phyloP scores from a whole-genome alignment of 192 early-diverging fungal genomes.

The Backusella liffmaniae region DNA sequence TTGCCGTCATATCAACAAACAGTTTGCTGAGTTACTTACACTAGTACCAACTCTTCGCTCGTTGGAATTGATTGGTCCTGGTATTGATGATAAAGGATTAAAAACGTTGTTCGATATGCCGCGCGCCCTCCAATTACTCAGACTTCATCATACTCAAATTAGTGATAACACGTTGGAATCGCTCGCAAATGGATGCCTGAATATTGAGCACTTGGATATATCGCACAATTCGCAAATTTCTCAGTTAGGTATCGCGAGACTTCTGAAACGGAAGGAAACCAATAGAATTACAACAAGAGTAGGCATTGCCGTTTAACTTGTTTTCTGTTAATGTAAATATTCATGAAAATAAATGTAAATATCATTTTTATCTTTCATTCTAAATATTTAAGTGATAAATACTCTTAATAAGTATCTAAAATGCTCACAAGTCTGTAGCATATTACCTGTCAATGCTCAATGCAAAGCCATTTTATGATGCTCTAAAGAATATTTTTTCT shows the following conservation, averaged over 20 bases:
- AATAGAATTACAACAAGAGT: conserved; percentile 2
- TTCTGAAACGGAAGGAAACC: background rate
- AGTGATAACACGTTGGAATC: background rate
- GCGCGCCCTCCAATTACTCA: background rate
- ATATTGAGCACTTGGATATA: background rate
- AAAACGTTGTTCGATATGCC: background rate
- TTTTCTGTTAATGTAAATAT: background rate
- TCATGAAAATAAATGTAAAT: background rate
- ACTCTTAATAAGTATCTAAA: too few species aligned
- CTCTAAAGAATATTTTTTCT: too few species aligned
- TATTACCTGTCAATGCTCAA: too few species aligned
- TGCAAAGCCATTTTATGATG: too few species aligned
- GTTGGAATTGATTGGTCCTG: background rate
- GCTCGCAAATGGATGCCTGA: background rate
- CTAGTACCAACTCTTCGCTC: background rate
- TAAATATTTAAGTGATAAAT: too few species aligned
- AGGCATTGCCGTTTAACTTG: background rate
- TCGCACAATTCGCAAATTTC: background rate
- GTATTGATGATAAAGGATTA: background rate
- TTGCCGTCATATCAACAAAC: background rate
- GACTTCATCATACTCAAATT: conserved; percentile 3
- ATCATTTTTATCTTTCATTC: too few species aligned
- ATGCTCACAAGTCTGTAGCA: background rate
- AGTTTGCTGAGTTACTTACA: background rate
- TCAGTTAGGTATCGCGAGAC: background rate